A percentile compares a stretch with the other conserved stretches of the same genome.
These are phyloP conservation scores for Aspergillus pseudoglaucus DNA, from an alignment of 2,329 filamentous ascomycete genomes.

Conservation along the genomic window DNA sequence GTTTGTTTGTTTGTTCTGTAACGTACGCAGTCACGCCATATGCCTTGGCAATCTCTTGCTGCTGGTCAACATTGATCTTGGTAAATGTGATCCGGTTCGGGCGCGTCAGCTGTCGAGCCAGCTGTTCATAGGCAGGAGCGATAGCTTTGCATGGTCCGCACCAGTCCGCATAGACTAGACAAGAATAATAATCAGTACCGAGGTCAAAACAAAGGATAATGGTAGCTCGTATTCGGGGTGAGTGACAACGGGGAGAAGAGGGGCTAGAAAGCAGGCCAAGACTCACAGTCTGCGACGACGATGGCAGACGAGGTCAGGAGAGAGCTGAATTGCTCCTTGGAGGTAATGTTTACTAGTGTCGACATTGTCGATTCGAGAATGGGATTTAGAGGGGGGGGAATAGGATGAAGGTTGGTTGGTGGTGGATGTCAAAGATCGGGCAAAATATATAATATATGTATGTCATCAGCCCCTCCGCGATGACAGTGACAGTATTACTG, in stretches of 20 bases:
- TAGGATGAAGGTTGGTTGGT: slow-evolving; percentile 11
- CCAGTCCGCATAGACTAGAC: slow-evolving; percentile 77
- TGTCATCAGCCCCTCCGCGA: slow-evolving; percentile 23
- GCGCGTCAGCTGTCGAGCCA: slow-evolving; percentile 64
- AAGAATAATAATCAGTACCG: slow-evolving; percentile 6
- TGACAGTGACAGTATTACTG: not conserved
- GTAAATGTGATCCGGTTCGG: slow-evolving; percentile 71
- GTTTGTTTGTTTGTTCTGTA: not conserved
- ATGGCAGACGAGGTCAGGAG: slow-evolving; percentile 67
- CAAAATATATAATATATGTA: slow-evolving; percentile 13
- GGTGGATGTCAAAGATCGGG: slow-evolving; percentile 11
- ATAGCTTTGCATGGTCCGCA: slow-evolving; percentile 79
- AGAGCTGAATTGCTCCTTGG: slow-evolving; percentile 59
- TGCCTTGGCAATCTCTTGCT: slow-evolving; percentile 64
- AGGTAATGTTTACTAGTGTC: slow-evolving; percentile 51
- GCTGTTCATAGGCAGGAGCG: slow-evolving; percentile 71
- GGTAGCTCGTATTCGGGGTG: slow-evolving; percentile 11
- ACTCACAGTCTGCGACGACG: slow-evolving; percentile 84
- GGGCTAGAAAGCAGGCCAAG: slow-evolving; percentile 9
- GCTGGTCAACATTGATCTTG: slow-evolving; percentile 77
- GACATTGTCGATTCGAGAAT: slow-evolving; percentile 24
- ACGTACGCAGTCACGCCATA: slow-evolving; percentile 65
- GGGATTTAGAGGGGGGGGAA: slow-evolving; percentile 6
- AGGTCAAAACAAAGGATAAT: slow-evolving; percentile 6
- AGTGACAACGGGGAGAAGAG: slow-evolving; percentile 5